Percentiles rank a stretch among this genome's conserved stretches.
These are phyloP conservation scores for Anethum foeniculum DNA, from an alignment of 140 eudicot genomes.

Conservation along the genomic window DNA sequence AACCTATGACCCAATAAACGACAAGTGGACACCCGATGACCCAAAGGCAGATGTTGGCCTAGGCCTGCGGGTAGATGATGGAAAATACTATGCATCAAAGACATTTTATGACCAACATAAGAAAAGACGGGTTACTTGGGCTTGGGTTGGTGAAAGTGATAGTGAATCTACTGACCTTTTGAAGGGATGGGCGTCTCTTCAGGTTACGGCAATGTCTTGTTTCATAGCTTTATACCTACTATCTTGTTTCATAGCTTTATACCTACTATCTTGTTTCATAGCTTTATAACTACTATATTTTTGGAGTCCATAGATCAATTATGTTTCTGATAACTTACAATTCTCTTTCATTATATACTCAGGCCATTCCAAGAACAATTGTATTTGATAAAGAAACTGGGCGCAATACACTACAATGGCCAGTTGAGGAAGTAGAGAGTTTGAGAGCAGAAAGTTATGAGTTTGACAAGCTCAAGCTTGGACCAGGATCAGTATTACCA, in stretches of 20 bases:
- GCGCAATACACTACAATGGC: slow-evolving; percentile 13
- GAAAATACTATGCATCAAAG: slow-evolving; percentile 13
- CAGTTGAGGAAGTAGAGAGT: background rate
- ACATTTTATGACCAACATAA: slow-evolving; percentile 9
- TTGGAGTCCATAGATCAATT: background rate
- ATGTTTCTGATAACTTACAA: background rate
- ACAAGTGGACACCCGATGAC: slow-evolving; percentile 17
- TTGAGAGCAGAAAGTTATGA: slow-evolving; percentile 7
- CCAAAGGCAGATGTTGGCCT: slow-evolving; percentile 35
- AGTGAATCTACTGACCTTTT: slow-evolving; percentile 2
- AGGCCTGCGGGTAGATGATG: slow-evolving; percentile 44
- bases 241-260: no score
- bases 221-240: background rate
- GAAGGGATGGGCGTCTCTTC: slow-evolving; percentile 4
- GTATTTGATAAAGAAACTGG: slow-evolving; percentile 11
- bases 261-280: background rate
- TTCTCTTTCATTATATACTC: background rate
- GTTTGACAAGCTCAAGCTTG: slow-evolving; percentile 24
- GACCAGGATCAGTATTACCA: slow-evolving; percentile 65
- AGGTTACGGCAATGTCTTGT: background rate
- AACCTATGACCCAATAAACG: slow-evolving; percentile 32
- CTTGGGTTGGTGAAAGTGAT: slow-evolving; percentile 13
- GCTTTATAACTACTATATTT: background rate
- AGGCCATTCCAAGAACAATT: slow-evolving; percentile 6
- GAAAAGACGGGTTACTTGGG: background rate